phyloP scores from a whole-genome alignment of 176 grass and related monocot species.

The Oryza meridionalis region DNA sequence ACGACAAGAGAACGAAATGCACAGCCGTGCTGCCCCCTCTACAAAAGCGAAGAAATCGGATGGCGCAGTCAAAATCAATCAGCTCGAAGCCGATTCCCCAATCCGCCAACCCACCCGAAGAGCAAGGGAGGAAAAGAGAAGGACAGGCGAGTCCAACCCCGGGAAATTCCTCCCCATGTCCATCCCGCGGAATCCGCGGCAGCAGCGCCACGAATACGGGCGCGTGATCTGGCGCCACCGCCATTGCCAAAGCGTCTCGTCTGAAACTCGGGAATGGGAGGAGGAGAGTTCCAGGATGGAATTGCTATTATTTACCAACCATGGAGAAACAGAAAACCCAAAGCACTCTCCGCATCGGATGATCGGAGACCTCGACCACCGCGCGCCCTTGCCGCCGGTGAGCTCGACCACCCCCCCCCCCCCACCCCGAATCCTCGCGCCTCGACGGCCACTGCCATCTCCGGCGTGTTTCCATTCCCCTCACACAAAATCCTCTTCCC shows the following conservation, averaged over 20 bases:
- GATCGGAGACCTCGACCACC: neutral
- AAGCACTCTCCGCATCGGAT: neutral
- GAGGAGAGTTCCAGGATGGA: neutral
- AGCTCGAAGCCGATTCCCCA: slow-evolving; percentile 10
- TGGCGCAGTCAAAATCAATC: neutral
- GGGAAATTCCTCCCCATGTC: neutral
- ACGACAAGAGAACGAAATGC: slow-evolving; percentile 4
- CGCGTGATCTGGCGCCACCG: slow-evolving; percentile 17
- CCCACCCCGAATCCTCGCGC: neutral
- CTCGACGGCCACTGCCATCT: neutral
- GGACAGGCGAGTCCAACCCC: neutral
- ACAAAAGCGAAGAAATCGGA: neutral
- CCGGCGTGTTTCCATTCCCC: too few relatives aligned
- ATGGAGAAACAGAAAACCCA: neutral
- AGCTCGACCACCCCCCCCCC: neutral
- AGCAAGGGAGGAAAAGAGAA: neutral
- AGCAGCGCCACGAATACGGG: slow-evolving; percentile 22
- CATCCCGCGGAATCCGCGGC: slow-evolving; percentile 27
- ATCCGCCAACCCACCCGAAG: neutral
- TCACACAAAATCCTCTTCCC: too few relatives aligned
- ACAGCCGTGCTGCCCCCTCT: neutral
- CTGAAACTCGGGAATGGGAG: slow-evolving; percentile 9
- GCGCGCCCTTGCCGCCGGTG: neutral
- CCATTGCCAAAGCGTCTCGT: neutral
- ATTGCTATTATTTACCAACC: neutral